These are phyloP conservation scores for Wallacemonas sp. DNA, from an alignment of 208 protist genomes.

Conservation along the genomic window DNA sequence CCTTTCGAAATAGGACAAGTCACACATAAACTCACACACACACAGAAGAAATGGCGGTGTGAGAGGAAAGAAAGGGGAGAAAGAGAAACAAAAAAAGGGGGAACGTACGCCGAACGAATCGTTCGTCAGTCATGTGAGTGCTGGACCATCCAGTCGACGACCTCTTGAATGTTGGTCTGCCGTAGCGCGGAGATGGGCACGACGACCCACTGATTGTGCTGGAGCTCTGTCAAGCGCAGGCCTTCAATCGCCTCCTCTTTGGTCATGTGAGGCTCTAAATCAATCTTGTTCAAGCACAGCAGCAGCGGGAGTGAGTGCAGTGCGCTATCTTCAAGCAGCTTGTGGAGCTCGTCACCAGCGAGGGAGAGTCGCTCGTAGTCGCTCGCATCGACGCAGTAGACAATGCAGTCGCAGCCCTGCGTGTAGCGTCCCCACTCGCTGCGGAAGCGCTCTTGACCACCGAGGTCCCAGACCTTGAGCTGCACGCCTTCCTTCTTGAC, in stretches of 20 bases:
- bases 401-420: slow-evolving; percentile 65
- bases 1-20: too few species aligned
- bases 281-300: slow-evolving; percentile 88
- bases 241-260: slow-evolving; percentile 77
- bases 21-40: too few species aligned
- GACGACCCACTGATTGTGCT: slow-evolving; percentile 67
- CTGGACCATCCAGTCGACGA: slow-evolving; percentile 79
- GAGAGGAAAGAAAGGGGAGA: too few species aligned
- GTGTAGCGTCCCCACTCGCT: slow-evolving; percentile 79
- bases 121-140: slow-evolving; percentile 66
- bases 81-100: too few species aligned
- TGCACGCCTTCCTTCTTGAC: slow-evolving; percentile 76
- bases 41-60: too few species aligned
- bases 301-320: slow-evolving; percentile 65
- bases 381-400: slow-evolving; percentile 78
- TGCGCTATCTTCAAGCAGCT: slow-evolving; percentile 53
- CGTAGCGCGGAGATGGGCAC: slow-evolving; percentile 61
- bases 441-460: slow-evolving; percentile 74
- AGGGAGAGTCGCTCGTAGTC: slow-evolving; percentile 60
- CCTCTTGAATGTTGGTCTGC: slow-evolving; percentile 72
- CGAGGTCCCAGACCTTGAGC: slow-evolving; percentile 85
- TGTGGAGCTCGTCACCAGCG: slow-evolving; percentile 63
- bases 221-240: slow-evolving; percentile 54
- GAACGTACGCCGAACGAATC: too few species aligned
- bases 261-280: slow-evolving; percentile 76